phyloP scores from a whole-genome alignment of 495 filamentous ascomycete genomes.

The Delitschia confertaspora region DNA sequence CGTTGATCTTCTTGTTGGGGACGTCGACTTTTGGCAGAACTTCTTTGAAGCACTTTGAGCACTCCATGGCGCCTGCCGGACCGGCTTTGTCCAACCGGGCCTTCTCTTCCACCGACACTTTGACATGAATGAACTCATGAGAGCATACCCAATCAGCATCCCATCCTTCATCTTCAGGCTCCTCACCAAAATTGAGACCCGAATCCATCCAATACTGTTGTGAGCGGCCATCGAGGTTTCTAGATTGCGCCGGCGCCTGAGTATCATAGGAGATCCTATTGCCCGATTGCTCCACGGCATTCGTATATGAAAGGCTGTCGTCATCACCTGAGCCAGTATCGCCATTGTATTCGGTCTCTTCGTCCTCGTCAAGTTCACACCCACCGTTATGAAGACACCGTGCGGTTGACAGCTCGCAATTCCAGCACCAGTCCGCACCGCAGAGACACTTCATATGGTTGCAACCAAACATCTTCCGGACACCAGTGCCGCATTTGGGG shows the following conservation, averaged over 20 bases:
- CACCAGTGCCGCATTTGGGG: constrained; percentile 31
- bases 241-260: background rate
- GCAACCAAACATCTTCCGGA: constrained; percentile 33
- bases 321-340: constrained; percentile 16
- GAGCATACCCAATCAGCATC: constrained; percentile 12
- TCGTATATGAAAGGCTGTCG: constrained; percentile 9
- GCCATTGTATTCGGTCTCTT: constrained; percentile 10
- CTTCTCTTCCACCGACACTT: constrained; percentile 3
- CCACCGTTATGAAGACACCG: constrained; percentile 9
- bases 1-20: background rate
- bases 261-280: background rate
- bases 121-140: constrained; percentile 8
- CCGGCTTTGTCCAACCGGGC: background rate
- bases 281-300: constrained; percentile 13
- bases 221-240: constrained; percentile 24
- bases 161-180: constrained; percentile 19
- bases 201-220: constrained; percentile 15
- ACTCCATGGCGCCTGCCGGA: constrained; percentile 7
- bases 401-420: constrained; percentile 19
- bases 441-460: constrained; percentile 32
- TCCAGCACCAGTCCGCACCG: constrained; percentile 34
- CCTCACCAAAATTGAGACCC: constrained; percentile 24
- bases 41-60: constrained; percentile 8
- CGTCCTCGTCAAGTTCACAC: background rate
- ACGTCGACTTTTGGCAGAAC: constrained; percentile 11